Conservation (phyloP, 176 grass and related monocot species). For the Rhynchospora breviuscula region DNA sequence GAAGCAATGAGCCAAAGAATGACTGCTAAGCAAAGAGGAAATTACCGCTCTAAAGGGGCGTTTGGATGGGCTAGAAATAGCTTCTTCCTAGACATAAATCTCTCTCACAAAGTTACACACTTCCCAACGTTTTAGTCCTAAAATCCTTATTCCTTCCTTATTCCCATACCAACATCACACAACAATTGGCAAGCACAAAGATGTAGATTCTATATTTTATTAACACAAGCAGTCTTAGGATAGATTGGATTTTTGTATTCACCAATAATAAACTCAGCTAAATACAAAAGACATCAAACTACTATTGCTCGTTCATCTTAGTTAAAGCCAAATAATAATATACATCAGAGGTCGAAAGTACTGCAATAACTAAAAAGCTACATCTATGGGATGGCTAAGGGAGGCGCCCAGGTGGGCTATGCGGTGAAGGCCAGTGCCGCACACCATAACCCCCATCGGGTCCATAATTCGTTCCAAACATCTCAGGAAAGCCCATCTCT, state of each 20-base stretch:
- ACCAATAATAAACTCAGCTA: not conserved
- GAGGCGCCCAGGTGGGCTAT: not conserved
- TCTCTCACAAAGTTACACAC: too few species aligned
- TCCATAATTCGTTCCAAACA: slow-evolving; percentile 5
- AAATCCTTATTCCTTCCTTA: too few species aligned
- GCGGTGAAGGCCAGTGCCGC: not conserved
- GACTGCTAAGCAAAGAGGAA: not conserved
- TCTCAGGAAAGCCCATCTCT: not conserved
- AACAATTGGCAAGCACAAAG: not conserved
- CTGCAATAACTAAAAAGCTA: not conserved
- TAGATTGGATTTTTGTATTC: not conserved
- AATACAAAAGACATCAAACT: not conserved
- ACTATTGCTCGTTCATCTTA: not conserved
- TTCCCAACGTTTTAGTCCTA: too few species aligned
- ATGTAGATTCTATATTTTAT: too few species aligned
- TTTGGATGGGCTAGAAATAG: too few species aligned
- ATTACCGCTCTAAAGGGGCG: not conserved
- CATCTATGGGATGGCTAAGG: not conserved
- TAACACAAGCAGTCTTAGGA: not conserved
- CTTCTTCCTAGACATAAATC: too few species aligned
- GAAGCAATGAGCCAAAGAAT: not conserved
- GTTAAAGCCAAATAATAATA: not conserved
- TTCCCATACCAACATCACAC: not conserved
- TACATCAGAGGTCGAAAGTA: not conserved
- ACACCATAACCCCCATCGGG: not conserved